These are phyloP conservation scores for Xylariaceae sp. DNA, from an alignment of 2,329 filamentous ascomycete species.

Conservation along the genomic window DNA sequence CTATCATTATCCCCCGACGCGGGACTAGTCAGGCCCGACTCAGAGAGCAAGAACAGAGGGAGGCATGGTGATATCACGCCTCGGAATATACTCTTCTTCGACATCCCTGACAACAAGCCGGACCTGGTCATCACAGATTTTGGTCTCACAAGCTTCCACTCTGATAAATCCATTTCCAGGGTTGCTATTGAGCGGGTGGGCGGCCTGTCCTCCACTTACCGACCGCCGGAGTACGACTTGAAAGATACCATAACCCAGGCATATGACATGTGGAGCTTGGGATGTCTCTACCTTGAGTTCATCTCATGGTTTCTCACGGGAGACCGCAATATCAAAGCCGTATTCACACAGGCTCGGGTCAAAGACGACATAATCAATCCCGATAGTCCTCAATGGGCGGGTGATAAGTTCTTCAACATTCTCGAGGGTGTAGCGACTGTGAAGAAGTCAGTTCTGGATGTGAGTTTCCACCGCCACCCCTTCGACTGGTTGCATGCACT, in stretches of 20 bases:
- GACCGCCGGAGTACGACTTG: conserved; percentile 7
- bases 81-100: conserved; percentile 8
- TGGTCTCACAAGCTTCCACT: conserved; percentile 9
- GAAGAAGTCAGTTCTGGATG: not conserved
- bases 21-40: too few relatives aligned
- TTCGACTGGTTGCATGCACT: too few relatives aligned
- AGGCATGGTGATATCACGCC: conserved; percentile 8
- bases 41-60: conserved; percentile 6
- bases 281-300: conserved; percentile 9
- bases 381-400: not conserved
- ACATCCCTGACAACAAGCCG: not conserved
- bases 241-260: conserved; percentile 3
- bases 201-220: conserved; percentile 6
- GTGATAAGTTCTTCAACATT: not conserved
- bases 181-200: conserved; percentile 1
- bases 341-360: not conserved
- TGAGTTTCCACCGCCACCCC: too few relatives aligned
- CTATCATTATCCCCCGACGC: too few relatives aligned
- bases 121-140: conserved; percentile 9
- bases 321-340: not conserved
- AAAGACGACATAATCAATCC: not conserved
- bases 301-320: conserved; percentile 9
- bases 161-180: conserved; percentile 3
- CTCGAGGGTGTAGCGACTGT: not conserved
- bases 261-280: conserved; percentile 11